Percentiles rank a stretch among this genome's conserved stretches.
Evolutionary conservation across 495 filamentous ascomycete species (phyloP).

Genomic region (Penicillium roqueforti): DNA sequence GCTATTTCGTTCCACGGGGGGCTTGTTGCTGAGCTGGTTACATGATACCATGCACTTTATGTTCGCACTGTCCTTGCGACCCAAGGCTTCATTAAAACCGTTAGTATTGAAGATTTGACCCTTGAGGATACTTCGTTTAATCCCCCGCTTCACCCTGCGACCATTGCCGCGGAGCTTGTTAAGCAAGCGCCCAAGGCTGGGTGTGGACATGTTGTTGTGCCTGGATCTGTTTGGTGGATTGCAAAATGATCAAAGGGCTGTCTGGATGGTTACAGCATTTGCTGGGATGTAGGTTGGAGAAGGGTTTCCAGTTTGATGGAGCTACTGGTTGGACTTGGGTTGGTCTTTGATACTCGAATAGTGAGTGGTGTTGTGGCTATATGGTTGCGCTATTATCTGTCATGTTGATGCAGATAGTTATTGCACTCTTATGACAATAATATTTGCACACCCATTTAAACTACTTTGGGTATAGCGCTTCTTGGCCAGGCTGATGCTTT

Average conservation of each 20-base stretch:
- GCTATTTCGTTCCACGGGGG: constrained; percentile 67
- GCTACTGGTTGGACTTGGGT: background rate
- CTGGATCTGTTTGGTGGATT: constrained; percentile 33
- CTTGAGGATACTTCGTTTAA: constrained; percentile 52
- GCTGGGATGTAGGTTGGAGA: constrained; percentile 29
- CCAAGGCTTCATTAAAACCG: constrained; percentile 59
- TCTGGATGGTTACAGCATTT: constrained; percentile 44
- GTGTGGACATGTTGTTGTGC: constrained; percentile 56
- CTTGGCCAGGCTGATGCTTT: no score
- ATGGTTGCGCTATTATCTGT: background rate
- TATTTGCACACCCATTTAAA: no score
- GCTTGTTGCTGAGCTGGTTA: constrained; percentile 56
- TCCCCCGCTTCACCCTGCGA: constrained; percentile 56
- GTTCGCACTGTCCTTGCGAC: constrained; percentile 65
- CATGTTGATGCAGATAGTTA: background rate
- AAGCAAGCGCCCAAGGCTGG: constrained; percentile 52
- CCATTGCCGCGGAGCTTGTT: constrained; percentile 61
- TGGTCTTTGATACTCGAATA: background rate
- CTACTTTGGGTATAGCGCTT: no score
- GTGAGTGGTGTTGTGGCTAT: background rate
- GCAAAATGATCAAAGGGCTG: constrained; percentile 26
- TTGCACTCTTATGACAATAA: background rate
- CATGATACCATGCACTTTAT: constrained; percentile 56
- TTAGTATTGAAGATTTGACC: constrained; percentile 56
- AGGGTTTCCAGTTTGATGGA: background rate